Base-by-base conservation (phyloP, 148 eudicot species). In the Linanthus parryae region DNA sequence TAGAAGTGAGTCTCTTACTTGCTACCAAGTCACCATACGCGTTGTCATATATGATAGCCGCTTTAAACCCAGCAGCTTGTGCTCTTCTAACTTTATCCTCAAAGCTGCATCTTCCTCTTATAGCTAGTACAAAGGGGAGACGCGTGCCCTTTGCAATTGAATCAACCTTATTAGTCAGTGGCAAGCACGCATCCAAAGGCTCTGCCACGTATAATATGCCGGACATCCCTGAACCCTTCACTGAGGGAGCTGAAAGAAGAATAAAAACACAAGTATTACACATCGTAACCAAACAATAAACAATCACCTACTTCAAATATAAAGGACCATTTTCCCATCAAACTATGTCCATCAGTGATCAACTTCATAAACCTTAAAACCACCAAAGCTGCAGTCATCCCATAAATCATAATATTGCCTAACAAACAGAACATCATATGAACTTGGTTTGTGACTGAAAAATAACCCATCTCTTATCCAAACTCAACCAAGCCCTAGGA, bases 91-190 rank as follows among this genome's bases (percentile, higher is more conserved):
- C 80, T 72, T 92, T 92, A 9, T 73, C 81, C 64, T 92, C 96
- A 38, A 92, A 92, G 67, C 87, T 84, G 62, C 98, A 92, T 39
- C 69, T 82, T 56, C 94, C 90, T 73, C 98, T 79, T 34, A 73
- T 56, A 18, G 84, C 73, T 63, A 92, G 77, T 21, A 65, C 94
- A 68, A 87, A 79, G 0, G 76, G 80, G 22, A 71, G 58, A 10
- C 22, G 19, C 14, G 41, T 50, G 22, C 56, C 58, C 44, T 70
- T 64, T 28, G 58, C 65, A 44, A 20, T 29, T 10, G 63, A 61
- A 27, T 57, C 62, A 39, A 78, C 57, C 58, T 56, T 59, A 61
- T 82, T 81, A 11, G 26, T 65, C 75, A 92, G 73, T 11, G 74
- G 67, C 5, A 72, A 75, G 65, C 98, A 92, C 0, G 85, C 96